Evolutionary conservation across 495 filamentous ascomycete species (phyloP), one percentile per base, ranked within the genome.

Genomic region (Astrothelium macrocarpum): DNA sequence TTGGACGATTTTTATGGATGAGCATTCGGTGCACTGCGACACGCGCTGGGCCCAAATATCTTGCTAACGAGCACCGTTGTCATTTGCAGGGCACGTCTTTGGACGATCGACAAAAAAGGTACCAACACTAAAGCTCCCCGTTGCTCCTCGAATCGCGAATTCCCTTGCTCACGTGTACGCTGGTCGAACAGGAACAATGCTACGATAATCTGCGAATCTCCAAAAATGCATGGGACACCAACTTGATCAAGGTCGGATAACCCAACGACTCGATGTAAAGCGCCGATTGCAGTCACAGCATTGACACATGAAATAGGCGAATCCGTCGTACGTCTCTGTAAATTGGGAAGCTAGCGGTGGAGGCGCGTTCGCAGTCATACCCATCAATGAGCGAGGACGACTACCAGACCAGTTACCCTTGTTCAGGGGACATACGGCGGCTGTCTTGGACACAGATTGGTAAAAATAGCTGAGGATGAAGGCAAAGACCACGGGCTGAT

Each of bases 311-410:
- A 32, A 26, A 66, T 68, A 96, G 91, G 92, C 85, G 65, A 98
- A 98, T 72, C 91, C 94, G n/a, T 84, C 91, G 71, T 96, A 95
- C 71, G 82, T 98, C 59, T 86, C 94, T 0, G 91, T 97, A 76
- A 98, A 97, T 83, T 98, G 94, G 94, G 92, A 97, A 78, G 86
- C 94, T 39, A 88, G 91, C 74, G 94, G 94, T 71, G 94, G 94
- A 70, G 94, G 94, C 70, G 94, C 94, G 61, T 97, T 98, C 71
- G 95, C 94, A 49, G 93, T 98, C 59, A 92, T 98, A 70, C 94
- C 94, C 62, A 75, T 97, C 62, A 84, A 86, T 67, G 91, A 97
- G 77, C 85, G 84, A 53, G 94, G 94, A 61, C 87, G 92, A 72
- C 74, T 95, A 43, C 94, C 95, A 29, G 94, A 98, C 73, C 87